Evolutionary conservation across 495 filamentous ascomycete genomes (phyloP).

Genomic region (Hypoxylon trugodes): DNA sequence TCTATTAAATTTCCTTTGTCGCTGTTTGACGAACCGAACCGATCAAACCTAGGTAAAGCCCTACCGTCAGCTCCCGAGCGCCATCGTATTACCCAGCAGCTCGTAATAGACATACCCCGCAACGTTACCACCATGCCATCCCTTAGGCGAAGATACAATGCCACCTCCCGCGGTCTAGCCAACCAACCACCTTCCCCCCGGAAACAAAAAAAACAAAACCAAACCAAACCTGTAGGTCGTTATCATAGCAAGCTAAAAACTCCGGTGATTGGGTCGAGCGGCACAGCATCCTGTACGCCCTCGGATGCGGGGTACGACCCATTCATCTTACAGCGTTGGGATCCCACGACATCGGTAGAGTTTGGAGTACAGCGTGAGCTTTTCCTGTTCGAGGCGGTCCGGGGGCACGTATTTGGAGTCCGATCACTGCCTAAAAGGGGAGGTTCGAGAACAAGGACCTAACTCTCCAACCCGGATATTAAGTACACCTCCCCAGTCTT

Average conservation of each 20-base stretch:
- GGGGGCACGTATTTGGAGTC: neutral
- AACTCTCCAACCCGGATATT: neutral
- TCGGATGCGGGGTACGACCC: conserved; percentile 37
- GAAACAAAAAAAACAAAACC: no score
- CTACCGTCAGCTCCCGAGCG: neutral
- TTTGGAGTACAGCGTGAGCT: conserved; percentile 15
- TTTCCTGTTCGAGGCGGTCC: conserved; percentile 7
- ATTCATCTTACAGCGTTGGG: conserved; percentile 12
- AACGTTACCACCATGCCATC: conserved; percentile 28
- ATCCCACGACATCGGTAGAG: conserved; percentile 25
- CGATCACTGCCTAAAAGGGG: conserved; percentile 23
- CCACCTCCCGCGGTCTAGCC: conserved; percentile 18
- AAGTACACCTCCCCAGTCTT: neutral
- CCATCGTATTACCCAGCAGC: conserved; percentile 10
- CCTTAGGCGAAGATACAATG: conserved; percentile 17
- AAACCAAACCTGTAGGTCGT: conserved; percentile 8
- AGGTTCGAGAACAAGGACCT: conserved; percentile 16
- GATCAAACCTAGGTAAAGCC: no score
- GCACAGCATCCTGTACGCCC: conserved; percentile 19
- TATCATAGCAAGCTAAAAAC: conserved; percentile 21
- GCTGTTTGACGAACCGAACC: neutral
- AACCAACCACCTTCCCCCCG: conserved; percentile 2
- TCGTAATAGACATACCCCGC: conserved; percentile 30
- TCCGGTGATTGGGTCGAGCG: conserved; percentile 27
- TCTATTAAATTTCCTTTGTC: conserved; percentile 25